Evolutionary conservation across 805 yeast genomes (phyloP), one percentile per base, ranked within the genome.

Genomic region (Maudiozyma serrabonitensis): DNA sequence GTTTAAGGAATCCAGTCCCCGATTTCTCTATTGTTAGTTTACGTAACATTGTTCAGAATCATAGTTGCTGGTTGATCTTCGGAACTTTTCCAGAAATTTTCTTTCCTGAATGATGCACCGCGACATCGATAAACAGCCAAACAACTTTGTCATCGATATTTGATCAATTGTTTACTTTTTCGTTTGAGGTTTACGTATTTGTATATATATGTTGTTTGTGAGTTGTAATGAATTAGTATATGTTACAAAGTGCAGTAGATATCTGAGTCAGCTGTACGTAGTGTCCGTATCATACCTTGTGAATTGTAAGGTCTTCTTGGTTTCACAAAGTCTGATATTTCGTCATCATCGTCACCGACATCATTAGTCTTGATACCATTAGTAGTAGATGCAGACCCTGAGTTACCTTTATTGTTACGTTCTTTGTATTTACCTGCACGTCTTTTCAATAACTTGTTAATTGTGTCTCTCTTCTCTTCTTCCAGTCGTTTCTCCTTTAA

Each of bases 401-500:
- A 2, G 11, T 25, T 38, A 38, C 41, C 23, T 18, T 18, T 18
- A 19, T 37, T 37, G 23, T 18, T 38, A 41, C 56, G 54, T 39
- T 60, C 77, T 55, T 84, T 71, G 0, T 80, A 78, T 62, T 84
- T 84, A 45, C 79, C 80, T 0, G 96, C 96, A 54, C 96, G 76
- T 65, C 90, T 81, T 67, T 87, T 83, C 54, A 91, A 72, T 54
- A 91, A 71, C 64, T 87, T 87, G 64, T 91, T 91, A 55, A 91
- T 74, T 0, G 97, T 90, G 55, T 91, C 97, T 61, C 82, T 79
- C 63, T 93, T 93, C 66, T 93, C 98, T 64, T 87, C 96, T 61
- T 90, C 97, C 40, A 87, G 69, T 54, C 84, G 80, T 68, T 84
- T 83, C 59, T 83, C 89, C 56, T 83, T 81, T 58, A 88, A 76